phyloP scores from a whole-genome alignment of 306 rosid genomes.

The Prunus armeniaca region DNA sequence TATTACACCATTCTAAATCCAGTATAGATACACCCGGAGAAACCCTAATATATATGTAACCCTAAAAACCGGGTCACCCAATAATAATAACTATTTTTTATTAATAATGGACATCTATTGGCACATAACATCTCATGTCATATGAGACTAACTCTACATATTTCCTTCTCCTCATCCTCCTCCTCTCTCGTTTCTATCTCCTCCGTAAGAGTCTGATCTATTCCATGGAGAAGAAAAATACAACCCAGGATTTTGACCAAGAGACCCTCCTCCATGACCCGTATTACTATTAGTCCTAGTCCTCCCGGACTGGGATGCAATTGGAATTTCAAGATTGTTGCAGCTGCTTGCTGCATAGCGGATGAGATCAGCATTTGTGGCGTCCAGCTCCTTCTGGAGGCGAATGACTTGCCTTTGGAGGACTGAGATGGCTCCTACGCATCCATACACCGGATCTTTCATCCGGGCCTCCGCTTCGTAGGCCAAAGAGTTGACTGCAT shows the following conservation, averaged over 20 bases:
- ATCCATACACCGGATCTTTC: constrained; percentile 91
- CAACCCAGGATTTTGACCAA: constrained; percentile 36
- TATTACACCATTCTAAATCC: too few species aligned
- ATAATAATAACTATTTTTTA: too few species aligned
- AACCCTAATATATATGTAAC: too few species aligned
- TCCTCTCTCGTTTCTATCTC: neutral
- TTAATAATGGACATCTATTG: too few species aligned
- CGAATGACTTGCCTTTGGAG: constrained; percentile 73
- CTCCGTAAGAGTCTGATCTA: neutral
- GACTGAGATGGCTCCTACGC: constrained; percentile 81
- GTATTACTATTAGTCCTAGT: neutral
- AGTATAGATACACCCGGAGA: too few species aligned
- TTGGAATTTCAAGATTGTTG: constrained; percentile 17
- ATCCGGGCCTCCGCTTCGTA: constrained; percentile 93
- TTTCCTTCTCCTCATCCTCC: neutral
- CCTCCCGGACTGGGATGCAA: neutral
- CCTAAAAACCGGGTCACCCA: too few species aligned
- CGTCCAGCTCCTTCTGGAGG: constrained; percentile 87
- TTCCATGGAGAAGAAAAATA: constrained; percentile 44
- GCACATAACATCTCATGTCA: too few species aligned
- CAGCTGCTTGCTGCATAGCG: constrained; percentile 48
- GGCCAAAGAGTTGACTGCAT: constrained; percentile 82
- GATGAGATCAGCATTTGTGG: constrained; percentile 68
- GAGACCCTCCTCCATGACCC: constrained; percentile 28
- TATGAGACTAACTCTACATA: neutral